phyloP scores from a whole-genome alignment of 495 filamentous ascomycete species.

The Lasiosphaeria ovina region DNA sequence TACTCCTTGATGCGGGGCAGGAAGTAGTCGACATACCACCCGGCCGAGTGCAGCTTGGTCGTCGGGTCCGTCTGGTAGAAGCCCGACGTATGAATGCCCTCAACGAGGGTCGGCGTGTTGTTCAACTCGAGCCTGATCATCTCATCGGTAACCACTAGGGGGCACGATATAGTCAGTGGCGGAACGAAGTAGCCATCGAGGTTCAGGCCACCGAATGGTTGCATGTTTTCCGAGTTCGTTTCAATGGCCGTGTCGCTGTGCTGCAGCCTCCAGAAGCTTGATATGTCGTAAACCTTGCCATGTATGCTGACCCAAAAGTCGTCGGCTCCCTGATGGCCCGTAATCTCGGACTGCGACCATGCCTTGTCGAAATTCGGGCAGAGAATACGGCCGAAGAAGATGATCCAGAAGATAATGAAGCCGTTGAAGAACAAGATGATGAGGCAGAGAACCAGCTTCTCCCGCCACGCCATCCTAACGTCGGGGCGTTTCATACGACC shows the following conservation, averaged over 20 bases:
- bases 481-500: conserved; percentile 98
- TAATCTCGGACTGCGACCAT: conserved; percentile 74
- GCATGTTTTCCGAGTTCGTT: conserved; percentile 66
- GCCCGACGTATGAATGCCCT: conserved; percentile 63
- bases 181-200: conserved; percentile 81
- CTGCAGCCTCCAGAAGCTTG: conserved; percentile 77
- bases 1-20: conserved; percentile 77
- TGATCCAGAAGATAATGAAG: conserved; percentile 87
- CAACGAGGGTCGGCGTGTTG: conserved; percentile 51
- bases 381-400: conserved; percentile 76
- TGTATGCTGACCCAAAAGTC: conserved; percentile 89
- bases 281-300: conserved; percentile 88
- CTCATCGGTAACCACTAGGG: conserved; percentile 57
- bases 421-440: conserved; percentile 83
- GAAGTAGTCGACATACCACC: conserved; percentile 77
- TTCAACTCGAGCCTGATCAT: conserved; percentile 58
- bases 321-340: conserved; percentile 62
- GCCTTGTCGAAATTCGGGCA: conserved; percentile 92
- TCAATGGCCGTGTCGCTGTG: conserved; percentile 69
- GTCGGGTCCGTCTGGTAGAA: conserved; percentile 49
- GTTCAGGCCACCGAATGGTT: conserved; percentile 70
- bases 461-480: conserved; percentile 94
- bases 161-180: conserved; percentile 74
- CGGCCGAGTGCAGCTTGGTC: conserved; percentile 55
- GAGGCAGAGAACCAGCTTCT: conserved; percentile 81